These are phyloP conservation scores for Capillidium heterosporum DNA, from an alignment of 371 early-diverging fungal genomes.

Conservation along the genomic window DNA sequence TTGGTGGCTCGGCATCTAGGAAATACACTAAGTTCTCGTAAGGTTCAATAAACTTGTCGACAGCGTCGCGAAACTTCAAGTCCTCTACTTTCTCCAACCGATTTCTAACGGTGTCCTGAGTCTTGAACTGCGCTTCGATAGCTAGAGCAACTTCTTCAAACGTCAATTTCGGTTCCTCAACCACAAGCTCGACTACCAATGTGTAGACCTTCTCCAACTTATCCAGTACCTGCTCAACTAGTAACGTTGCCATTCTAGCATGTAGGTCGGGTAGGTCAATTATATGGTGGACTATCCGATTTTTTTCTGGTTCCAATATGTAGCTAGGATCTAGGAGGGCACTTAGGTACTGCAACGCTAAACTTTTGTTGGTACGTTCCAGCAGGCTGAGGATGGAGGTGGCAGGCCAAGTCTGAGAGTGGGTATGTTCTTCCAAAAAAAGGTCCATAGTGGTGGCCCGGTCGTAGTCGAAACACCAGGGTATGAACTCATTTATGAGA, in stretches of 20 bases:
- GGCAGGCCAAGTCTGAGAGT: slow-evolving; percentile 30
- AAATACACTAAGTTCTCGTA: slow-evolving; percentile 32
- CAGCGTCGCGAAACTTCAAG: not conserved
- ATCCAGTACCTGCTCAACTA: too few species aligned
- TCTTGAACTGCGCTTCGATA: not conserved
- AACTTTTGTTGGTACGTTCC: slow-evolving; percentile 32
- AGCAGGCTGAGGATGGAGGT: slow-evolving; percentile 31
- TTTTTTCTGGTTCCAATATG: slow-evolving; percentile 15
- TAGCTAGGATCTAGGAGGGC: slow-evolving; percentile 24
- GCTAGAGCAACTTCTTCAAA: not conserved
- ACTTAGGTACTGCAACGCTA: slow-evolving; percentile 56
- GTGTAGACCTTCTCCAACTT: too few species aligned
- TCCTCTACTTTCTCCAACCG: not conserved
- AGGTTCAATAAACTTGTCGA: not conserved
- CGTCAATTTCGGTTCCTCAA: not conserved
- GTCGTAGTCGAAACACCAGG: slow-evolving; percentile 52
- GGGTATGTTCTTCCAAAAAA: slow-evolving; percentile 51
- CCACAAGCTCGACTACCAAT: not conserved
- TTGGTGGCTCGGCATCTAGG: slow-evolving; percentile 38
- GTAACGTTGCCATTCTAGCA: slow-evolving; percentile 37
- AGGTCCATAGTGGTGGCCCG: slow-evolving; percentile 58
- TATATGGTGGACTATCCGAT: slow-evolving; percentile 19
- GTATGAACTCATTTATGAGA: slow-evolving; percentile 58
- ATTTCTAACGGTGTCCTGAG: too few species aligned
- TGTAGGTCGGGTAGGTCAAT: slow-evolving; percentile 58